phyloP scores from a whole-genome alignment of 305 asterid species.

The Fraxinus albicans region DNA sequence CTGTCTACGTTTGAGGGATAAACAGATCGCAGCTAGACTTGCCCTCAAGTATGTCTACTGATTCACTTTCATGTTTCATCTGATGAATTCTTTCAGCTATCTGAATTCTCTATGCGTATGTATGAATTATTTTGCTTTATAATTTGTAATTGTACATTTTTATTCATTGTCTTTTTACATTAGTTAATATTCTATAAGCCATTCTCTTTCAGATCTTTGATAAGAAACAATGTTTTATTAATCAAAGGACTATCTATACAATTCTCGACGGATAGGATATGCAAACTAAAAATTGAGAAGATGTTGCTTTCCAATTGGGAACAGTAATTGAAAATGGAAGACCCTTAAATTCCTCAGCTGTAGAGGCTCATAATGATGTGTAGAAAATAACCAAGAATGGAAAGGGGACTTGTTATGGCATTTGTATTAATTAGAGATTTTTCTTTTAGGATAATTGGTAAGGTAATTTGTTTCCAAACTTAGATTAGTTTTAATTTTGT shows the following conservation, averaged over 20 bases:
- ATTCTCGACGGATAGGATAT: neutral
- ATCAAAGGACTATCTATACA: neutral
- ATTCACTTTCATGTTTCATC: slow-evolving; percentile 29
- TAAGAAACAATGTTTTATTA: neutral
- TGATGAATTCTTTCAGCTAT: slow-evolving; percentile 13
- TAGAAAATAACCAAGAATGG: neutral
- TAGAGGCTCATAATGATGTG: neutral
- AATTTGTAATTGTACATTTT: neutral
- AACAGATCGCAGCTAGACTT: slow-evolving; percentile 80
- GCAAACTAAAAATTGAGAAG: neutral
- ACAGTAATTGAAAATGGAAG: neutral
- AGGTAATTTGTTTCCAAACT: neutral
- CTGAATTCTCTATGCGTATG: neutral
- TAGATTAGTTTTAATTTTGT: neutral
- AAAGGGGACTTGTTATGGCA: neutral
- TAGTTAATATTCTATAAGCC: neutral
- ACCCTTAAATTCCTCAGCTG: neutral
- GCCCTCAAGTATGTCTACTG: slow-evolving; percentile 73
- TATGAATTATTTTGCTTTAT: slow-evolving; percentile 6
- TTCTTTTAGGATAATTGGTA: neutral
- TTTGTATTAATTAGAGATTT: neutral
- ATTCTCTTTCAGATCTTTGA: neutral
- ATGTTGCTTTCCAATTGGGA: neutral
- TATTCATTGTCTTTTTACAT: neutral
- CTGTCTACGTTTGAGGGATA: slow-evolving; percentile 90